Base-by-base conservation (phyloP, 768 basidiomycete species). In the Paxillus rubicundulus region DNA sequence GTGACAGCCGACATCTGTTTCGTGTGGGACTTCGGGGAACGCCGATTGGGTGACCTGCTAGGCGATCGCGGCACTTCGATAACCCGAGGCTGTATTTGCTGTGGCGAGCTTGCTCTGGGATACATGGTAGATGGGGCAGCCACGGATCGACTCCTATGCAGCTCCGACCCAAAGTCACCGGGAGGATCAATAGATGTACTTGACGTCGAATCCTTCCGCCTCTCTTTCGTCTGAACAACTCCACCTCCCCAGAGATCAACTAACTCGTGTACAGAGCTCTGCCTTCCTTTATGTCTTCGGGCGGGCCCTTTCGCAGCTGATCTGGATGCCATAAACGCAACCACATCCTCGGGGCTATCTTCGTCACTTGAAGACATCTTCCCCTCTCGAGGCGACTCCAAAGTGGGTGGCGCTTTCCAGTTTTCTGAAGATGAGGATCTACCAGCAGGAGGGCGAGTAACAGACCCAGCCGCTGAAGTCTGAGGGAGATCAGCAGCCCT, bases 261-360 rank as follows among this genome's bases (percentile, higher is more conserved):
- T 50, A 92, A 65, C 61, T 92, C 86, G 61, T 93, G 89, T 20
- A 92, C 89, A 12, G 91, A 92, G 61, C 82, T 86, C 72, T 92
- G 88, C 56, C 89, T 72, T 37, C 80, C 74, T 59, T 68, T 77
- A 38, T 70, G 63, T 46, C 67, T 70, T 47, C 68, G 60, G 53
- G 62, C 63, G 16, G 64, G 58, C 30, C 59, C 52, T 46, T 61
- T 66, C 52, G 66, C 50, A 44, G 27, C 61, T 6, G 56, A 44
- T 47, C 56, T 67, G 20, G 63, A 53, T 48, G 58, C 52, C 41
- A 32, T 49, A 43, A 66, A 65, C 14, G 72, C 70, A 14, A 46
- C 56, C 33, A 69, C 70, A 27, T 82, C 81, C 60, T 82, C 81
- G 2, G 82, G 82, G 3, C 71, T 73, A 10, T 75, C 79, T 14